phyloP scores from a whole-genome alignment of 768 basidiomycete species.

The Hebeloma cylindrosporum region DNA sequence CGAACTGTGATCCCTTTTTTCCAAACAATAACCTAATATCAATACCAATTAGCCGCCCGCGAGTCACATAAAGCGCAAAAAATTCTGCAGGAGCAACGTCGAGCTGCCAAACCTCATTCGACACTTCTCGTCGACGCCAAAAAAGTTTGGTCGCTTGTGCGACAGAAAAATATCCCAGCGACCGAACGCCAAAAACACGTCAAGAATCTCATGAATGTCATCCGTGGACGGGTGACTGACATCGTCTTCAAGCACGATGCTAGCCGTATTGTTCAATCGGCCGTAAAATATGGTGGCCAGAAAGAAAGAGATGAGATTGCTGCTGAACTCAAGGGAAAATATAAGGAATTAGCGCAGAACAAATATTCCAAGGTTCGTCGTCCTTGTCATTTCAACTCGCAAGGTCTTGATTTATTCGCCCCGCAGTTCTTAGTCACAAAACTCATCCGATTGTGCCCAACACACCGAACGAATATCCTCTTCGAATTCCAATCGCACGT shows the following conservation, averaged over 20 bases:
- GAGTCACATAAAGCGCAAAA: slow-evolving; percentile 77
- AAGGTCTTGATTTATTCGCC: neutral
- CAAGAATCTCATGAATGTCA: slow-evolving; percentile 67
- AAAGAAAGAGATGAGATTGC: slow-evolving; percentile 81
- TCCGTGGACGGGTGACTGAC: slow-evolving; percentile 81
- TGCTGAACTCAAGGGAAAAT: slow-evolving; percentile 77
- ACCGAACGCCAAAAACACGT: slow-evolving; percentile 76
- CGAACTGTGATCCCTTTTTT: slow-evolving; percentile 7
- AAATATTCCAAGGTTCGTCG: slow-evolving; percentile 90
- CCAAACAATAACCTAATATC: slow-evolving; percentile 3
- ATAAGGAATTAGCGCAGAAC: slow-evolving; percentile 74
- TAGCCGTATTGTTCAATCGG: slow-evolving; percentile 78
- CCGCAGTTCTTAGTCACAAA: slow-evolving; percentile 77
- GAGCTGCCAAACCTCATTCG: slow-evolving; percentile 77
- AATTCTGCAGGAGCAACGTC: slow-evolving; percentile 63
- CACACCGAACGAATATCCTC: slow-evolving; percentile 74
- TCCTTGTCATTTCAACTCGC: slow-evolving; percentile 1
- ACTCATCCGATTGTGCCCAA: slow-evolving; percentile 72
- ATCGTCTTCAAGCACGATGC: slow-evolving; percentile 92
- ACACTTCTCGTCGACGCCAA: slow-evolving; percentile 70
- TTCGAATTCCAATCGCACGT: slow-evolving; percentile 77
- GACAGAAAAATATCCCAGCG: slow-evolving; percentile 67
- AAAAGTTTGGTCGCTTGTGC: slow-evolving; percentile 72
- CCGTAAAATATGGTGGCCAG: slow-evolving; percentile 79
- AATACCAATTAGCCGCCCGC: slow-evolving; percentile 44